Percentiles rank a stretch among this genome's conserved stretches.
Conservation (phyloP, 441 rosid species). For the Erysimum pusillum region DNA sequence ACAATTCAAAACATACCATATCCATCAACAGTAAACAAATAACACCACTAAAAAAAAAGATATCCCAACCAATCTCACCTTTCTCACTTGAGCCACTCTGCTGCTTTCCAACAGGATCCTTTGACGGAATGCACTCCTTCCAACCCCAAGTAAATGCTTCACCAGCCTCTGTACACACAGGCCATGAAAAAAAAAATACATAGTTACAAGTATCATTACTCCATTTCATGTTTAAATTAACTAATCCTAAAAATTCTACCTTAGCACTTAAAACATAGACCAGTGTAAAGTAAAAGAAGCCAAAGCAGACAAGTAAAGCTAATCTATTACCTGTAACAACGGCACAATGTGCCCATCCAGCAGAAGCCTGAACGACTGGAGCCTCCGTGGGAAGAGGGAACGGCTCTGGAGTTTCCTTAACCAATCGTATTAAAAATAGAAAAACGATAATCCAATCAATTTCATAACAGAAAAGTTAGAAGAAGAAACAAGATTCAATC, state of each 20-base stretch:
- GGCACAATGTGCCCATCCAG: constrained; percentile 82
- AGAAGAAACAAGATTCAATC: constrained; percentile 20
- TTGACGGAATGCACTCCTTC: constrained; percentile 78
- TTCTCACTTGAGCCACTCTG: constrained; percentile 54
- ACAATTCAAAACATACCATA: constrained; percentile 4
- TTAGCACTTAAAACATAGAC: neutral
- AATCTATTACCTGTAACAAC: constrained; percentile 56
- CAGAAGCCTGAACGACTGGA: constrained; percentile 61
- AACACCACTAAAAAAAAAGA: neutral
- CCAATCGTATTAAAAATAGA: neutral
- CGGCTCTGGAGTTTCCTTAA: constrained; percentile 74
- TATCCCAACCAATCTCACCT: constrained; percentile 50
- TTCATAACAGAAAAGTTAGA: constrained; percentile 9
- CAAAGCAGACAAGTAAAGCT: neutral
- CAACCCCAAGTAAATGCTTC: constrained; percentile 82
- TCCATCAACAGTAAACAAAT: neutral
- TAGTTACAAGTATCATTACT: neutral
- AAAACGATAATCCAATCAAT: constrained; percentile 39
- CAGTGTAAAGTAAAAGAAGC: neutral
- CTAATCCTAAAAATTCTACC: neutral
- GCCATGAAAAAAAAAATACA: too few relatives aligned
- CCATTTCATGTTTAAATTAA: neutral
- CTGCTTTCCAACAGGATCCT: constrained; percentile 56
- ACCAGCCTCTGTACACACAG: constrained; percentile 53
- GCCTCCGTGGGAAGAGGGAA: constrained; percentile 69